phyloP scores from a whole-genome alignment of 2,329 filamentous ascomycete genomes.

The Pyrenophora tritici-repentis region DNA sequence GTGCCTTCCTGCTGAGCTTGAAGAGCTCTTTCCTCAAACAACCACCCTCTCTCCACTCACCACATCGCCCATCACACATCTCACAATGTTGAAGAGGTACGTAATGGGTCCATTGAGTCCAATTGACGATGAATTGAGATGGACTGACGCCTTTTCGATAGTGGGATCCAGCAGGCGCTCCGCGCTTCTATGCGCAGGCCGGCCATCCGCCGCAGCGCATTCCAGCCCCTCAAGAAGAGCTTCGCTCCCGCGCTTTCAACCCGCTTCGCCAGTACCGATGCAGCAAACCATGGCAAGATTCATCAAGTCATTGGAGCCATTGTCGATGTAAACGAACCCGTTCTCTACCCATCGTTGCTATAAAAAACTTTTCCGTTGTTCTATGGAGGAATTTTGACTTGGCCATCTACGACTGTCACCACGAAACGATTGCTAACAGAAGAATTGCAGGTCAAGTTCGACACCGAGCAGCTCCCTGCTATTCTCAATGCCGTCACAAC shows the following conservation, averaged over 20 bases:
- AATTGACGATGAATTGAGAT: slow-evolving; percentile 46
- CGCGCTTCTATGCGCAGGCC: slow-evolving; percentile 65
- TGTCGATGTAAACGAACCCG: slow-evolving; percentile 92
- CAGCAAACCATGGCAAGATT: slow-evolving; percentile 65
- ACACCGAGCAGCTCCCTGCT: slow-evolving; percentile 85
- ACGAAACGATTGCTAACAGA: slow-evolving; percentile 37
- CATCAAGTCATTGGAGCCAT: slow-evolving; percentile 94
- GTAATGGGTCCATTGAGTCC: slow-evolving; percentile 33
- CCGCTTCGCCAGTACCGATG: slow-evolving; percentile 66
- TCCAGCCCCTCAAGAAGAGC: slow-evolving; percentile 62
- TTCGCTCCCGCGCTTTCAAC: slow-evolving; percentile 63
- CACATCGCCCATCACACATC: slow-evolving; percentile 49
- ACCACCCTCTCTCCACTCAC: slow-evolving; percentile 35
- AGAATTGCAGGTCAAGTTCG: slow-evolving; percentile 86
- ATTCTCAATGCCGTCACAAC: slow-evolving; percentile 98
- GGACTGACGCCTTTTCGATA: slow-evolving; percentile 50
- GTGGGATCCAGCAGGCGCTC: slow-evolving; percentile 69
- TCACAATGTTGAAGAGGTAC: slow-evolving; percentile 68
- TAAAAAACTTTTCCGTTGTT: slow-evolving; percentile 43
- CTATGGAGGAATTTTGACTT: slow-evolving; percentile 13
- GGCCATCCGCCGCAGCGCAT: slow-evolving; percentile 56
- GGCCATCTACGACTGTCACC: slow-evolving; percentile 41
- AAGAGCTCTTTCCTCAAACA: slow-evolving; percentile 29
- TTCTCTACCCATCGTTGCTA: slow-evolving; percentile 44
- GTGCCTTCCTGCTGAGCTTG: slow-evolving; percentile 16